Percentiles rank a stretch among this genome's conserved stretches.
These are phyloP conservation scores for Colletotrichum cuscutae DNA, from an alignment of 2,329 filamentous ascomycete species.

Conservation along the genomic window DNA sequence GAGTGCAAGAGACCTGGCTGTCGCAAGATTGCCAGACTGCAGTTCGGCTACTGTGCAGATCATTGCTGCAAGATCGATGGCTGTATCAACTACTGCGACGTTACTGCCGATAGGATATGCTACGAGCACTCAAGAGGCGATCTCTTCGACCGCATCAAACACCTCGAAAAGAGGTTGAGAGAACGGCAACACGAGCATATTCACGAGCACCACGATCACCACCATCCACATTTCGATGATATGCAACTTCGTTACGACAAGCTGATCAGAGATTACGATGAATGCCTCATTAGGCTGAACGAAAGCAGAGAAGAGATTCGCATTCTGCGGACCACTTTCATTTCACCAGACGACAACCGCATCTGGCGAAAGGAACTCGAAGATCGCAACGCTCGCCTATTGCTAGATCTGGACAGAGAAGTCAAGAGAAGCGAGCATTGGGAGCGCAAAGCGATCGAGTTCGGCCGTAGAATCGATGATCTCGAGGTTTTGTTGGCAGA, in stretches of 20 bases:
- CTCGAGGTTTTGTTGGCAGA: slow-evolving; percentile 22
- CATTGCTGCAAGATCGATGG: slow-evolving; percentile 30
- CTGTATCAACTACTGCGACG: slow-evolving; percentile 28
- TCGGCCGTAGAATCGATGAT: slow-evolving; percentile 19
- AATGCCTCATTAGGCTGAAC: slow-evolving; percentile 3
- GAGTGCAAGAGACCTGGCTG: slow-evolving; percentile 22
- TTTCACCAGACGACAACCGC: slow-evolving; percentile 24
- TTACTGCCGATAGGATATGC: slow-evolving; percentile 15
- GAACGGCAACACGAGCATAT: neutral
- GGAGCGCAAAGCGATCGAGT: slow-evolving; percentile 77
- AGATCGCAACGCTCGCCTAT: slow-evolving; percentile 18
- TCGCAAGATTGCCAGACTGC: neutral
- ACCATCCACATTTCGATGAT: slow-evolving; percentile 15
- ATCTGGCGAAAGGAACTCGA: slow-evolving; percentile 24
- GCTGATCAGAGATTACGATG: slow-evolving; percentile 22
- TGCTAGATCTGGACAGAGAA: slow-evolving; percentile 89
- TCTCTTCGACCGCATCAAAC: slow-evolving; percentile 11
- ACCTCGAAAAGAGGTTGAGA: slow-evolving; percentile 18
- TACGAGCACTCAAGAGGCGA: slow-evolving; percentile 28
- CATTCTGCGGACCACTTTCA: slow-evolving; percentile 13
- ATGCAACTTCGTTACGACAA: slow-evolving; percentile 22
- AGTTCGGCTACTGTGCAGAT: slow-evolving; percentile 23
- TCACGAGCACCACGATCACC: neutral
- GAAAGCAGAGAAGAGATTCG: slow-evolving; percentile 20
- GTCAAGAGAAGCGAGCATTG: slow-evolving; percentile 96